These are phyloP conservation scores for Amphibolis antarctica DNA, from an alignment of 106 monocot species.

Conservation along the genomic window DNA sequence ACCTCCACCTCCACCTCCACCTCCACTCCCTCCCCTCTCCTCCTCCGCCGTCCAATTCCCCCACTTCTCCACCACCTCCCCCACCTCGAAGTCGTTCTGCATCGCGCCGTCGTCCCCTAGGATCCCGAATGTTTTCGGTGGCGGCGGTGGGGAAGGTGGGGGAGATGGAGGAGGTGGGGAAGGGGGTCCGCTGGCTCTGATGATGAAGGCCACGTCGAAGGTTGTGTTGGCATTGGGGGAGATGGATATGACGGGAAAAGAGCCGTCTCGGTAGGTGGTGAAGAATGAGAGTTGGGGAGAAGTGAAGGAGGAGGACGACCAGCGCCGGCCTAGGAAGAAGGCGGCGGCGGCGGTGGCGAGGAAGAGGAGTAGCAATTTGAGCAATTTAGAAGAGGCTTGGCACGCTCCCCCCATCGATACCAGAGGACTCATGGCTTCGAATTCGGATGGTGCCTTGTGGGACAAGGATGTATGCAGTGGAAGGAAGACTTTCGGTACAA, in stretches of 20 bases:
- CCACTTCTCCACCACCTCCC: slow-evolving; percentile 18
- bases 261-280: background rate
- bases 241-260: slow-evolving; percentile 1
- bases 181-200: slow-evolving; percentile 1
- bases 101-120: slow-evolving; percentile 64
- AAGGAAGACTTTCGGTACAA: too few species aligned
- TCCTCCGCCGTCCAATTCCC: slow-evolving; percentile 5
- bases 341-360: slow-evolving; percentile 24
- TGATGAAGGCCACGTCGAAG: slow-evolving; percentile 14
- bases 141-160: slow-evolving; percentile 33
- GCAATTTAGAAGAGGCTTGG: background rate
- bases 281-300: slow-evolving; percentile 27
- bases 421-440: background rate
- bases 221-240: slow-evolving; percentile 18
- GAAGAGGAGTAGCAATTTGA: slow-evolving; percentile 9
- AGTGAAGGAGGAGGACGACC: slow-evolving; percentile 17
- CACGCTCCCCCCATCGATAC: background rate
- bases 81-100: slow-evolving; percentile 46
- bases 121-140: slow-evolving; percentile 47
- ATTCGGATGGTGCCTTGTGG: too few species aligned
- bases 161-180: slow-evolving; percentile 7
- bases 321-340: slow-evolving; percentile 51
- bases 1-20: slow-evolving; percentile 1
- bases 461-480: too few species aligned
- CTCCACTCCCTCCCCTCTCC: slow-evolving; percentile 3